Evolutionary conservation across 129 eudicot species (phyloP).

Genomic region (Lactuca sativa): DNA sequence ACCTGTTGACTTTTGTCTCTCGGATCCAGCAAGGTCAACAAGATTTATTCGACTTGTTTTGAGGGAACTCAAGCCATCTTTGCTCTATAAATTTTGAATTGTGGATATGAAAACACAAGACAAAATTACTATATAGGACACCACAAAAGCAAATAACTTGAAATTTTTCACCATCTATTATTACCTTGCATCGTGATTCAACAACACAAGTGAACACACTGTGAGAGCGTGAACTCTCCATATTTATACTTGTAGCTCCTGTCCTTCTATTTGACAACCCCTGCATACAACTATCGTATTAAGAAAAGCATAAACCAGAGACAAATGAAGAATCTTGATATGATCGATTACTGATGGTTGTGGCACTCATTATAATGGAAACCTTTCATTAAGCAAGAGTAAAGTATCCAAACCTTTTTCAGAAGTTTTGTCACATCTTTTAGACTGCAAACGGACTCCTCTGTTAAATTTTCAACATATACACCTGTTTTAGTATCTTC

Average conservation of each 20-base stretch:
- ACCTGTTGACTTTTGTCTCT: conserved; percentile 93
- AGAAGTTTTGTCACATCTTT: conserved; percentile 81
- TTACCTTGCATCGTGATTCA: conserved; percentile 97
- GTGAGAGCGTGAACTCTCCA: conserved; percentile 98
- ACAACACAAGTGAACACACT: conserved; percentile 97
- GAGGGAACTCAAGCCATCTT: conserved; percentile 77
- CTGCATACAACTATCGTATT: conserved; percentile 37
- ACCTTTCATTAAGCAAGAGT: too few relatives aligned
- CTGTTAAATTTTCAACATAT: conserved; percentile 87
- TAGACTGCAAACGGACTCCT: conserved; percentile 75
- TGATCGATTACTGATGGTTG: neutral
- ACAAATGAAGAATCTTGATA: neutral
- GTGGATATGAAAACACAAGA: neutral
- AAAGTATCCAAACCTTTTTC: conserved; percentile 54
- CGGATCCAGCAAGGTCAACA: conserved; percentile 99
- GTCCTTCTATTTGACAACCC: conserved; percentile 90
- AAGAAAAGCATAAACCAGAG: conserved; percentile 9
- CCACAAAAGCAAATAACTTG: conserved; percentile 4
- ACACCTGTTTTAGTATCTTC: conserved; percentile 94
- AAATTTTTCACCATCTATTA: neutral
- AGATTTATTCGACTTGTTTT: conserved; percentile 89
- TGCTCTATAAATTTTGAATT: conserved; percentile 48
- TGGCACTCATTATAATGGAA: neutral
- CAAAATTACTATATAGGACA: neutral
- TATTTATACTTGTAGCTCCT: conserved; percentile 79